A percentile compares a stretch with the other conserved stretches of the same genome.
Evolutionary conservation across 352 stramenopile species (phyloP).

Genomic region (Globisporangium nagaii): DNA sequence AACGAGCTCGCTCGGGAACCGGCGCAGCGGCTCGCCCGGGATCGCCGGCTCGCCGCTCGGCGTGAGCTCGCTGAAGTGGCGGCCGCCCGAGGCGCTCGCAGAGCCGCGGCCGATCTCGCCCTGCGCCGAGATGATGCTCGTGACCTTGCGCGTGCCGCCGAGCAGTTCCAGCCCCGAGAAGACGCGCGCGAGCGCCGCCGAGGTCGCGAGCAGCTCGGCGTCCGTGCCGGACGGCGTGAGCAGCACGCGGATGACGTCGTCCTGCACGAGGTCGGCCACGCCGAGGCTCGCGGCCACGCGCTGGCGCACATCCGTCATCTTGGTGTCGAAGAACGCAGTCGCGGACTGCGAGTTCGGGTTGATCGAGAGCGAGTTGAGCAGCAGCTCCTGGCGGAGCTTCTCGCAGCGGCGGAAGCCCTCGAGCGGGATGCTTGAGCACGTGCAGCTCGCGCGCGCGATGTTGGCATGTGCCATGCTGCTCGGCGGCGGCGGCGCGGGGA

Average conservation of each 20-base stretch:
- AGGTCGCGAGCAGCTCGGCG: slow-evolving; percentile 77
- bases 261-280: slow-evolving; percentile 42
- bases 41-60: slow-evolving; percentile 52
- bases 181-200: slow-evolving; percentile 57
- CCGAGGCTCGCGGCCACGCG: slow-evolving; percentile 58
- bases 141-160: slow-evolving; percentile 46
- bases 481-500: slow-evolving; percentile 22
- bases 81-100: slow-evolving; percentile 60
- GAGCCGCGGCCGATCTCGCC: slow-evolving; percentile 84
- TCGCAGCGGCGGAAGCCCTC: slow-evolving; percentile 64
- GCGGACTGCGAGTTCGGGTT: slow-evolving; percentile 71
- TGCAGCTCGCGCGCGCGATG: slow-evolving; percentile 79
- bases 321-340: slow-evolving; percentile 55
- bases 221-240: slow-evolving; percentile 84
- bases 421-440: slow-evolving; percentile 72
- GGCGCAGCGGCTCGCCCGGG: slow-evolving; percentile 38
- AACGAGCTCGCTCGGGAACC: slow-evolving; percentile 55
- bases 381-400: slow-evolving; percentile 60
- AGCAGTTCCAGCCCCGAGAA: slow-evolving; percentile 40
- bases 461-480: slow-evolving; percentile 19
- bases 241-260: slow-evolving; percentile 47
- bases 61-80: slow-evolving; percentile 80
- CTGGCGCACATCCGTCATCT: slow-evolving; percentile 51
- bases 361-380: slow-evolving; percentile 80
- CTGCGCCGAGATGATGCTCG: slow-evolving; percentile 76